Evolutionary conservation across 1,284 basidiomycete genomes (phyloP), one percentile per base, ranked within the genome.

Genomic region (Tetrapyrgos nigripes): DNA sequence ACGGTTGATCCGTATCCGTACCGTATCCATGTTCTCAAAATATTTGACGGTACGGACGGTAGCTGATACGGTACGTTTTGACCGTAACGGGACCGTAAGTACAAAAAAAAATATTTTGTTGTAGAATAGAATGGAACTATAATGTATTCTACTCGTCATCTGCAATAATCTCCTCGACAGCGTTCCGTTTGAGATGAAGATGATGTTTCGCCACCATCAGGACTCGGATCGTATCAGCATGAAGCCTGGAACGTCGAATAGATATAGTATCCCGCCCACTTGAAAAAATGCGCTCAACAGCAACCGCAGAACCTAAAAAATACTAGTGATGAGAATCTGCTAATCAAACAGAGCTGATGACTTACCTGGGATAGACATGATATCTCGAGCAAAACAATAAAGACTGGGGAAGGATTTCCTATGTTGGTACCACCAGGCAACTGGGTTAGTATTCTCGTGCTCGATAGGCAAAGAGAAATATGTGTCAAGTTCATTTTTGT

Each of bases 351-450:
- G 5, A 50, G 27, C 8, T 11, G 17, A 26, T 19, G 14, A 29
- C 33, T 13, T 51, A 57, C 49, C 55, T 43, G 55, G 53, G 35
- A 57, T 60, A 37, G 52, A 46, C 14, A 66, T 24, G 11, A 59
- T 40, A 53, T 62, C 50, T 19, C n/a, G 43, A 37, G 59, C 59
- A 28, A 63, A 45, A 5, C 45, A 37, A 24, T 49, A 63, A 5
- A 66, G 52, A 28, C 62, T 64, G 17, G 64, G 63, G 46, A 66
- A 70, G 40, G 66, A 63, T 21, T 50, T 49, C 1, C 43, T 50
- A 17, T 54, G 45, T 3, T 57, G 46, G 27, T 59, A 53, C 68
- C 66, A 69, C 66, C 64, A 70, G 8, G 62, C 31, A 23, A 69
- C 49, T 13, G 64, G 67, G 45, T 66, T 49, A 52, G 60, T 63